A percentile compares a stretch with the other conserved stretches of the same genome.
These are phyloP conservation scores for Astraeus odoratus DNA, from an alignment of 768 basidiomycete species.

Conservation along the genomic window DNA sequence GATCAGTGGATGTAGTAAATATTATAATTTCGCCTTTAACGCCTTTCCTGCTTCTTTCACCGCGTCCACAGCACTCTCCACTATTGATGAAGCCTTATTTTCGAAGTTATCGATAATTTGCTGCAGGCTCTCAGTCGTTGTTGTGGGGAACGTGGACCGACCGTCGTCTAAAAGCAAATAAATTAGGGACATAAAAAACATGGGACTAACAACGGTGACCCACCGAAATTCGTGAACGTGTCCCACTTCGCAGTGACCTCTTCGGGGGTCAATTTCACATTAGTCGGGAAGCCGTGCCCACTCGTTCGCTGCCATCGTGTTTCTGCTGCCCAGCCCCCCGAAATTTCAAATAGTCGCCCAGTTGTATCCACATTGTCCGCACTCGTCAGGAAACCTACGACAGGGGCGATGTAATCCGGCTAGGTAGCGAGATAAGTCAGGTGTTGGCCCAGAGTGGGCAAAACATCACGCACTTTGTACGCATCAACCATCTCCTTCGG, in stretches of 20 bases:
- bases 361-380: slow-evolving; percentile 70
- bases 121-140: slow-evolving; percentile 69
- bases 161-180: slow-evolving; percentile 51
- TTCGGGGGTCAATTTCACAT: slow-evolving; percentile 71
- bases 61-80: slow-evolving; percentile 41
- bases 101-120: slow-evolving; percentile 64
- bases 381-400: slow-evolving; percentile 87
- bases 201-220: slow-evolving; percentile 20
- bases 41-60: slow-evolving; percentile 36
- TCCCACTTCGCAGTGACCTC: slow-evolving; percentile 76
- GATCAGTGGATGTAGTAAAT: not conserved
- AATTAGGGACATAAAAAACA: not conserved
- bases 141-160: slow-evolving; percentile 73
- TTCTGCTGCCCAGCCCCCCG: slow-evolving; percentile 88
- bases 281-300: slow-evolving; percentile 82
- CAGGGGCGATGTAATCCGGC: slow-evolving; percentile 89
- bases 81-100: slow-evolving; percentile 22
- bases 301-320: slow-evolving; percentile 90
- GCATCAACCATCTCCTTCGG: slow-evolving; percentile 82
- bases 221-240: slow-evolving; percentile 78
- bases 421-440: slow-evolving; percentile 19
- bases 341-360: slow-evolving; percentile 77
- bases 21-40: slow-evolving; percentile 50
- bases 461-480: slow-evolving; percentile 54
- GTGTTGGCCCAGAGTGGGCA: not conserved